These are phyloP conservation scores for Kregervanrija delftensis DNA, from an alignment of 805 yeast genomes.

Conservation along the genomic window DNA sequence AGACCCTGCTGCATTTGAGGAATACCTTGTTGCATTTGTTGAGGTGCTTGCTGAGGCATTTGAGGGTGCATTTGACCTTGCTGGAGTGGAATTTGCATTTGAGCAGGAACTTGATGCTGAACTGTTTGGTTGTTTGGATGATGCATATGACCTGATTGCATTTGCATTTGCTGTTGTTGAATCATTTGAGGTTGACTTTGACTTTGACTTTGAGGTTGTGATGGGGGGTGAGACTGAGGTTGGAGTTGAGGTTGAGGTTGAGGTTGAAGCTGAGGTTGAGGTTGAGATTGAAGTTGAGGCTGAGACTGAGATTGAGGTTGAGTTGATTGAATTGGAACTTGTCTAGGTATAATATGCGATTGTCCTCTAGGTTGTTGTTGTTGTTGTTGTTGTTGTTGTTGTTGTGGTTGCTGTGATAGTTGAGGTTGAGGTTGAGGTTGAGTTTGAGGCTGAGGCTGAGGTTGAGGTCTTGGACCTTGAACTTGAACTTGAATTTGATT, in stretches of 20 bases:
- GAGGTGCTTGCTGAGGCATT: slow-evolving; percentile 1
- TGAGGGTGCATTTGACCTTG: slow-evolving; percentile 3
- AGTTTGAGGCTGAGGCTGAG: slow-evolving; percentile 14
- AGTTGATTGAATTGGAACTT: slow-evolving; percentile 6
- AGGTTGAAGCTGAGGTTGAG: slow-evolving; percentile 9
- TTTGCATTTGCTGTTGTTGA: slow-evolving; percentile 8
- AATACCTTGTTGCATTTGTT: slow-evolving; percentile 13
- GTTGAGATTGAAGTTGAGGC: slow-evolving; percentile 7
- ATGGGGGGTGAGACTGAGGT: not conserved
- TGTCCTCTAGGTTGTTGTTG: slow-evolving; percentile 7
- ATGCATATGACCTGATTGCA: slow-evolving; percentile 4
- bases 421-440: slow-evolving; percentile 17
- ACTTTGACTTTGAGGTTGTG: not conserved
- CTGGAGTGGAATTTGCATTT: not conserved
- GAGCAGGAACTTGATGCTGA: slow-evolving; percentile 2
- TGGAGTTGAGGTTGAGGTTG: slow-evolving; percentile 2
- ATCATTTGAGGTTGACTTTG: slow-evolving; percentile 1
- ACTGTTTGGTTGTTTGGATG: slow-evolving; percentile 3
- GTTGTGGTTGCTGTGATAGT: slow-evolving; percentile 8
- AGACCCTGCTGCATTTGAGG: slow-evolving; percentile 1
- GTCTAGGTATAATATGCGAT: slow-evolving; percentile 3
- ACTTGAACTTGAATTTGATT: not conserved
- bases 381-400: slow-evolving; percentile 10
- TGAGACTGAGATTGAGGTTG: slow-evolving; percentile 12
- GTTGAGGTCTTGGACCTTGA: slow-evolving; percentile 19